Conservation (phyloP, 169 alveolate species). For the Eimeria maxima region DNA sequence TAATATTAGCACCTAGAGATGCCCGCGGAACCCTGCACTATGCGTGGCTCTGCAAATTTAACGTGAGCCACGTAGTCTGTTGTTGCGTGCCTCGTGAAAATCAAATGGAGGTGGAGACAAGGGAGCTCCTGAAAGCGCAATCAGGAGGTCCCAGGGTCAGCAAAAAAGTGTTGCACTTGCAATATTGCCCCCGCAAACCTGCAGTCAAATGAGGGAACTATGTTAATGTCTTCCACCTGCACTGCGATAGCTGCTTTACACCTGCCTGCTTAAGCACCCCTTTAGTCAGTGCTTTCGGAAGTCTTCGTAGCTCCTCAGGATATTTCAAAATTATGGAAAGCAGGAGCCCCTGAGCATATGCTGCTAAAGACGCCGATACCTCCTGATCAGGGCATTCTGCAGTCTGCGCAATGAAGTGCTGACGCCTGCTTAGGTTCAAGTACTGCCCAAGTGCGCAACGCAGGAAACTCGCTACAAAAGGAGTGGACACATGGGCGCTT, state of each 20-base stretch:
- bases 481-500: too few relatives aligned
- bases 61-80: too few relatives aligned
- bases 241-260: not conserved
- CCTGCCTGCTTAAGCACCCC: conserved; percentile 2
- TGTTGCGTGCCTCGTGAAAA: too few relatives aligned
- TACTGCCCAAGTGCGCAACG: conserved; percentile 39
- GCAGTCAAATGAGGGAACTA: not conserved
- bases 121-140: too few relatives aligned
- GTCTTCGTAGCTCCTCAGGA: not conserved
- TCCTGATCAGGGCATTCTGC: not conserved
- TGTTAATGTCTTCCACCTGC: not conserved
- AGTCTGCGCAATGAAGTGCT: not conserved
- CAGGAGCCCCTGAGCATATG: conserved; percentile 28
- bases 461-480: not conserved
- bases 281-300: not conserved
- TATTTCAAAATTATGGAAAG: conserved; percentile 15
- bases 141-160: too few relatives aligned
- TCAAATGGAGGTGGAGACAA: too few relatives aligned
- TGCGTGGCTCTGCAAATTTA: too few relatives aligned
- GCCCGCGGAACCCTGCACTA: too few relatives aligned
- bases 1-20: too few relatives aligned
- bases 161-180: too few relatives aligned
- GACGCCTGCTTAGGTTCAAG: not conserved
- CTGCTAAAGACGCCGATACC: not conserved
- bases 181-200: too few relatives aligned